A percentile compares a stretch with the other conserved stretches of the same genome.
phyloP scores from a whole-genome alignment of 2,329 filamentous ascomycete species.

The Bipolaris bicolor region DNA sequence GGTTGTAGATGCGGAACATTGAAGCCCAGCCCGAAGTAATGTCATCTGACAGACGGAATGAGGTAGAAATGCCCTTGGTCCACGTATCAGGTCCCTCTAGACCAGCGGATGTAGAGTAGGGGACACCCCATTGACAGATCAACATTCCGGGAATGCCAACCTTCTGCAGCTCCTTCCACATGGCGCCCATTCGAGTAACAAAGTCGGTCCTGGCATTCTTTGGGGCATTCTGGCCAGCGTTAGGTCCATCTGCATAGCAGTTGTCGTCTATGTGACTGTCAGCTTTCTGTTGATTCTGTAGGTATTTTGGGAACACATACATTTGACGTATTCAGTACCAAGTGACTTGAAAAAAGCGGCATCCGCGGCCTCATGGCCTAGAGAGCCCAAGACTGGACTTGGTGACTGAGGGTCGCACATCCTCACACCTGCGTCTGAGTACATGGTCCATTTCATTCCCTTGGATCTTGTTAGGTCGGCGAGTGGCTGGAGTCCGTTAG shows the following conservation, averaged over 20 bases:
- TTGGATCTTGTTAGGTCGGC: slow-evolving; percentile 29
- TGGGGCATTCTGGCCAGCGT: slow-evolving; percentile 23
- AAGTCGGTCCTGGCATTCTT: slow-evolving; percentile 27
- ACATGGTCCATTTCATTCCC: slow-evolving; percentile 34
- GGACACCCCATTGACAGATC: slow-evolving; percentile 29
- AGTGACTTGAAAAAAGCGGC: slow-evolving; percentile 29
- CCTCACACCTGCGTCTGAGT: slow-evolving; percentile 27
- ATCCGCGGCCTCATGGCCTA: slow-evolving; percentile 26
- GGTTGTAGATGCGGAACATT: slow-evolving; percentile 30
- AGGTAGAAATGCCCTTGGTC: slow-evolving; percentile 28
- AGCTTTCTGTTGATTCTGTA: background rate
- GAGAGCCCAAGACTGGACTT: slow-evolving; percentile 22
- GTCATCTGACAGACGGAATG: slow-evolving; percentile 27
- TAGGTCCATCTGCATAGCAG: slow-evolving; percentile 25
- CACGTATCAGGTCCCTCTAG: slow-evolving; percentile 24
- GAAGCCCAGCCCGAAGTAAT: slow-evolving; percentile 23
- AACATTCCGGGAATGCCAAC: slow-evolving; percentile 25
- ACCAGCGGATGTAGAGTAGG: slow-evolving; percentile 19
- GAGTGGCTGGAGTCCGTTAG: slow-evolving; percentile 24
- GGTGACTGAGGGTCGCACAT: slow-evolving; percentile 28
- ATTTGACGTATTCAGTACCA: slow-evolving; percentile 29
- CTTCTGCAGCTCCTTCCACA: slow-evolving; percentile 30
- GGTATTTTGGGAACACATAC: slow-evolving; percentile 5
- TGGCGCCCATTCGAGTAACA: slow-evolving; percentile 19
- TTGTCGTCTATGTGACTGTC: slow-evolving; percentile 22